Evolutionary conservation across 202 grass and related monocot genomes (phyloP), one percentile per base, ranked within the genome.

Genomic region (Elaeis oleifera): DNA sequence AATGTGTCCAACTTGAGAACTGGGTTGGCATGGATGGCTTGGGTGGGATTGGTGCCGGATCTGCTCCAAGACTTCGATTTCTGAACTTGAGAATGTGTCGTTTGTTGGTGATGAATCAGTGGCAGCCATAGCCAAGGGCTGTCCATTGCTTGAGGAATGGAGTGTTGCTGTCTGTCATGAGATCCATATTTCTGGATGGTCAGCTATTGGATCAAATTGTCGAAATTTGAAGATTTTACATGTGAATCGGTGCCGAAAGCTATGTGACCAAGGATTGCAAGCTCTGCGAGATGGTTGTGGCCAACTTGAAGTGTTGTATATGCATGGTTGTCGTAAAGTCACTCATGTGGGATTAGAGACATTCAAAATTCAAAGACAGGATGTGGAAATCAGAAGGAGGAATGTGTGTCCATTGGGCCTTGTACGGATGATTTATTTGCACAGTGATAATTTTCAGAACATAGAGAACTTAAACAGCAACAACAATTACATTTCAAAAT

Each of bases 121-220:
- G 29, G 17, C 14, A 6, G 78, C 75, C 60, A 96, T 96, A 80
- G 84, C 81, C 21, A 83, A 59, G 4, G 81, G 84, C 14, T 96
- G 92, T 53, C 92, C 81, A 0, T 48, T 85, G 56, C 76, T 91
- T 17, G 81, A 86, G 73, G 92, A 96, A 73, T 96, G 84, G 87
- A 91, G 63, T 66, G 81, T 96, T 8, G 79, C 81, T 29, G 53
- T 96, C 17, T 96, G 92, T 68, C 84, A 86, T 68, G 92, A 82
- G 3, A 60, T 91, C 21, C 53, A n/a, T 60, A 71, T 85, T 26
- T 20, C 76, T 57, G 92, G 92, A 53, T 90, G 90, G 86, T 79
- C 72, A n/a, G 67, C 86, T n/a, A 90, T 96, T 54, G 77, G 81
- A n/a, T 77, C 78, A 25, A 59, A 54, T 50, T 88, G 91, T 58